phyloP scores from a whole-genome alignment of 305 asterid species.

The Fraxinus paxiana region DNA sequence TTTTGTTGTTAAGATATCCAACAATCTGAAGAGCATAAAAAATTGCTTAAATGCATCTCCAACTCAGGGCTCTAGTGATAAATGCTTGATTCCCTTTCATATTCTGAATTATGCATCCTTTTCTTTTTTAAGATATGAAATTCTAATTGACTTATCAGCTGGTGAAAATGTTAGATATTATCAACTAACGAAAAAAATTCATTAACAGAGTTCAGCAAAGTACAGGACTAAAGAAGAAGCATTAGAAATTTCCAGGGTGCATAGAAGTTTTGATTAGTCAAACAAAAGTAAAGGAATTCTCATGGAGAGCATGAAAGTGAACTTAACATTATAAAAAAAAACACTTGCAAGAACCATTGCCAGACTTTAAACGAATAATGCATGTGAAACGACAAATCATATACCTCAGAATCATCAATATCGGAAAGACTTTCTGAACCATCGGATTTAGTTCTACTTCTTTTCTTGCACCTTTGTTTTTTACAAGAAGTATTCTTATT shows the following conservation, averaged over 20 bases:
- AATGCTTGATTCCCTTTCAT: background rate
- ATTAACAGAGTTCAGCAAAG: background rate
- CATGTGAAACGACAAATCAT: background rate
- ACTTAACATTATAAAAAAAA: background rate
- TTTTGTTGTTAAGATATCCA: slow-evolving; percentile 43
- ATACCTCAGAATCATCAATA: slow-evolving; percentile 48
- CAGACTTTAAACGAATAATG: slow-evolving; percentile 2
- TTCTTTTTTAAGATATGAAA: background rate
- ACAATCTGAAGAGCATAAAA: slow-evolving; percentile 35
- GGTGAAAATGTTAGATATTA: slow-evolving; percentile 2
- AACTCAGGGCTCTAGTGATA: background rate
- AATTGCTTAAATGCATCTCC: background rate
- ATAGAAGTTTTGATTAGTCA: background rate
- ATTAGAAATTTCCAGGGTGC: background rate
- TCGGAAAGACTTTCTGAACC: slow-evolving; percentile 33
- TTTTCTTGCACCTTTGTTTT: slow-evolving; percentile 12
- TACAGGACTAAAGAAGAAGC: background rate
- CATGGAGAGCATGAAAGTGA: background rate
- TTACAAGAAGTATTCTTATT: slow-evolving; percentile 15
- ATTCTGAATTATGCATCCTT: background rate
- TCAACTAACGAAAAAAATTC: slow-evolving; percentile 2
- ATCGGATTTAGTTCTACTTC: slow-evolving; percentile 14
- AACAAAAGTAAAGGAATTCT: background rate
- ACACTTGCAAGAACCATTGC: background rate
- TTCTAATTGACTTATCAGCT: background rate